Evolutionary conservation across 2,329 filamentous ascomycete species (phyloP), one percentile per base, ranked within the genome.

Genomic region (Colletotrichum horii): DNA sequence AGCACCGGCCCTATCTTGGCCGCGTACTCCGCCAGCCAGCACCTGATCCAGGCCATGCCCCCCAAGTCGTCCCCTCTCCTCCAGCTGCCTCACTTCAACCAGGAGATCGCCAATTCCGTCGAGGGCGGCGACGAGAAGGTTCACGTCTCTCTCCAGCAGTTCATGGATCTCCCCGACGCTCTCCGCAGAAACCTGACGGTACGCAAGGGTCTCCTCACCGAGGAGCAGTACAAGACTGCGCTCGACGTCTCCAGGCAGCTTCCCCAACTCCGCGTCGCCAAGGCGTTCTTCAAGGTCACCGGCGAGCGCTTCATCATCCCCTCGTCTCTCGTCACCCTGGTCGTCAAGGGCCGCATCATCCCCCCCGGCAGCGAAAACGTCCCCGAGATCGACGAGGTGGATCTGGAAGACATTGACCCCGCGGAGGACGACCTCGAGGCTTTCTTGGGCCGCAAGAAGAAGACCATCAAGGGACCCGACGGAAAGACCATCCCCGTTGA

Each of bases 231-330:
- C 85, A 88, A 91, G 78, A 90, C 93, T 56, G 94, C 94, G 48
- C 89, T 98, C 76, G 86, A 86, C 62, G 94, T 98, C 34, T 96
- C 96, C 32, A 92, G 92, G 80, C 95, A 98, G 85, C 89, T 99
- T 32, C 97, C 97, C 2, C 91, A 92, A 78, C 89, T 99, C 71
- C 91, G 94, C 74, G 92, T 99, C 14, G 95, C 95, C 81, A 97
- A 96, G 87, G 95, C 96, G 9, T 99, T 98, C 86, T 99, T 99
- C 92, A 99, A 99, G 89, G 97, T 99, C 61, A 93, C 95, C 68
- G 97, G 97, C 82, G 97, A 99, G 86, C 95, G 94, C 79, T 94
- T 94, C 83, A 95, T 99, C 81, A 98, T 96, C 36, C 96, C 97
- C 8, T 95, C 94, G 74, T 98, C 96, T 72, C 91, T 99, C 48